Evolutionary conservation across 2,329 filamentous ascomycete species (phyloP), one percentile per base, ranked within the genome.

Genomic region (Penicillium hordei): DNA sequence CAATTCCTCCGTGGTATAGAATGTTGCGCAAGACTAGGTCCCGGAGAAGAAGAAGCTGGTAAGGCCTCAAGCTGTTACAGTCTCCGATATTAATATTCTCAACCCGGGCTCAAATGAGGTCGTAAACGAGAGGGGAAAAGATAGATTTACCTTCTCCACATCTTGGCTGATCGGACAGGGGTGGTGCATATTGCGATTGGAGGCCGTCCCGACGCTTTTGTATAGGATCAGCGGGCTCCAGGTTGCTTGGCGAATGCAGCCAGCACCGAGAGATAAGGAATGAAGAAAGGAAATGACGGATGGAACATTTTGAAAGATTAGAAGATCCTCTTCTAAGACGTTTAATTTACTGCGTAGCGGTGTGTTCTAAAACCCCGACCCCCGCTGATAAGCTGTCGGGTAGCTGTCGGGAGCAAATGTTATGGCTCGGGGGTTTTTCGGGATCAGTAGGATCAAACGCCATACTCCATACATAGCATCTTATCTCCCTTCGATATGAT

Each of bases 141-240:
- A 43, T 43, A 54, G 49, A 3, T 54, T 39, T 69, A 72, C 70
- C 68, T 72, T 72, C 69, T 72, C 70, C 67, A 65, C 68, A 68
- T 71, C 65, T 57, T 59, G 45, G 34, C 48, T n/a, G 48, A 58
- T 60, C 52, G 38, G 55, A 12, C 27, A 55, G 42, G 36, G 29
- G 43, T 52, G 34, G 44, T 19, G 46, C 59, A 59, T 63, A 15
- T 25, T 46, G 52, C 46, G 8, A 19, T 48, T 39, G 36, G 36
- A 42, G 34, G 5, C n/a, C 10, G 19, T 54, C 17, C 13, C 13
- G 21, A 34, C 44, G 27, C 12, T 33, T 54, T 40, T 2, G 44
- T 55, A 23, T 21, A 27, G 27, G 34, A 49, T 54, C 52, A n/a
- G 43, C 51, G 25, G 29, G 7, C 34, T 46, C 31, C n/a, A 46